A percentile compares a stretch with the other conserved stretches of the same genome.
Conservation (phyloP, 2,329 filamentous ascomycete species). For the Sclerotinia spermophila region DNA sequence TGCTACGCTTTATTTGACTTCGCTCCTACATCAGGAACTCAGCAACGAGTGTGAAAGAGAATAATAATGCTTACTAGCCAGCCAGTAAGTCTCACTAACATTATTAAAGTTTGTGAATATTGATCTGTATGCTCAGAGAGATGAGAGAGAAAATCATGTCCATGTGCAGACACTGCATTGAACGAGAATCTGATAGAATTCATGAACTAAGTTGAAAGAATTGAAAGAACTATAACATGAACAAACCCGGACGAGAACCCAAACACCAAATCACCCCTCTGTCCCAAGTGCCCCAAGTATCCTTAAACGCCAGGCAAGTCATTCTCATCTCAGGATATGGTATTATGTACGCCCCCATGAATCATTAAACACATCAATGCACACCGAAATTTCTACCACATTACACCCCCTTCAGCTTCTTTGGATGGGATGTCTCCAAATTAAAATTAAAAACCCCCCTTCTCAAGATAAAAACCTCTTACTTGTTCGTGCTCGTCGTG, state of each 20-base stretch:
- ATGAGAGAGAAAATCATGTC: background rate
- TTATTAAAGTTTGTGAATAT: background rate
- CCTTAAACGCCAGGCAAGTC: conserved; percentile 4
- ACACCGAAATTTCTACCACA: background rate
- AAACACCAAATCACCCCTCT: background rate
- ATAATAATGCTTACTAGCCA: background rate
- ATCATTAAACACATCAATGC: conserved; percentile 10
- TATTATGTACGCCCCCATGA: conserved; percentile 15
- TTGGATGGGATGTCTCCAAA: background rate
- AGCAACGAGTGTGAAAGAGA: background rate
- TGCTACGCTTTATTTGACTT: background rate
- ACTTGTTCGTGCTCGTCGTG: background rate
- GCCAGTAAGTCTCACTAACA: background rate
- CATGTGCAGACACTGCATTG: background rate
- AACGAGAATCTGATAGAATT: background rate
- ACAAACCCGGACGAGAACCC: background rate
- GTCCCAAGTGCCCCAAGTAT: background rate
- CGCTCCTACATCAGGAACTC: background rate
- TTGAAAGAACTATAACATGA: conserved; percentile 8
- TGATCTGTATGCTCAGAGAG: background rate
- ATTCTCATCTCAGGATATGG: conserved; percentile 10
- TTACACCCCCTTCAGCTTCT: background rate
- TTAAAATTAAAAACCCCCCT: background rate
- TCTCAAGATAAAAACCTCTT: background rate
- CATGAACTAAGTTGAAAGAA: background rate